Evolutionary conservation across 164 flowering plant species (phyloP), one percentile per base, ranked within the genome.

Genomic region (Magnolia sinica): DNA sequence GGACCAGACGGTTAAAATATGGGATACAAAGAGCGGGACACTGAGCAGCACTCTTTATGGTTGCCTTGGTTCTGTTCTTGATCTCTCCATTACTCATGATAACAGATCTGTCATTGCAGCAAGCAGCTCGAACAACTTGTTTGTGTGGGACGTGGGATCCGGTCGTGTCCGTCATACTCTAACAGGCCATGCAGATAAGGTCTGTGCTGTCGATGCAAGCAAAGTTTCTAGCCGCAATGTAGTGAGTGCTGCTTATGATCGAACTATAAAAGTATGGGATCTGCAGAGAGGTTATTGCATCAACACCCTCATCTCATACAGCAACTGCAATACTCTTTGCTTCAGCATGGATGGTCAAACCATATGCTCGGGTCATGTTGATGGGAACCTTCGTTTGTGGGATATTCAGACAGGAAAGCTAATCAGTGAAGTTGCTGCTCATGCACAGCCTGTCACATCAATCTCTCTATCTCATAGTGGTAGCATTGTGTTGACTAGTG

Each of bases 241-340:
- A 27, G 96, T 91, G 22, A 93, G 98, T 81, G 91, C 98, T 19
- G 96, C 95, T 77, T 91, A 94, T 90, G 99, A 96, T 81, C 91
- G 94, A 4, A 94, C 98, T 3, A 94, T 96, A 51, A 96, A 93
- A 82, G 82, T 87, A 27, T 96, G 98, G 98, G 99, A 94, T 84
- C 82, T 94, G 77, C 91, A 91, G 72, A 91, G 86, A 80, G 99
- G 98, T 77, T 94, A 91, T 77, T 94, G 98, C 83, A 81, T 69
- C 69, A 91, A 88, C 83, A 96, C 99, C 14, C 85, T 96, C 23
- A 85, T 94, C 27, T 93, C 85, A 51, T 87, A 76, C 76, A 94
- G 96, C 85, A 93, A 96, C 71, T 96, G 98, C 85, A 96, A 94
- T 84, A 85, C 98, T 67, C 82, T 94, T 78, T 88, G 91, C 83